Evolutionary conservation across 2,329 filamentous ascomycete genomes (phyloP).

Genomic region (Ophiostoma piceae): DNA sequence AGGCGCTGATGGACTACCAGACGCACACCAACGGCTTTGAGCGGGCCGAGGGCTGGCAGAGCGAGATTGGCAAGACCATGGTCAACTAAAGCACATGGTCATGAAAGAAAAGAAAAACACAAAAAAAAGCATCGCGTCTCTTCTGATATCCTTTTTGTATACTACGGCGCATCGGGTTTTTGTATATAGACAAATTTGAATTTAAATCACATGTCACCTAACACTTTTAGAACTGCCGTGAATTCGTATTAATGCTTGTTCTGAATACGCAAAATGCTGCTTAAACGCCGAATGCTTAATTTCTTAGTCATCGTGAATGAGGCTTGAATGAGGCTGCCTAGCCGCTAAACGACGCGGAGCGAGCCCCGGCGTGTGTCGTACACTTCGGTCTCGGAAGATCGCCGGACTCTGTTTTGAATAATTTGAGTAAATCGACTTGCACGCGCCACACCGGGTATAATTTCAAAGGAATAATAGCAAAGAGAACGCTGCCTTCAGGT

Average conservation of each 20-base stretch:
- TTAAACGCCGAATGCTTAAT: background rate
- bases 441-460: background rate
- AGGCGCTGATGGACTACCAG: slow-evolving; percentile 73
- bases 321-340: background rate
- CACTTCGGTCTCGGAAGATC: background rate
- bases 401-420: background rate
- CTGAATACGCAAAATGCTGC: background rate
- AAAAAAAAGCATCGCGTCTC: background rate
- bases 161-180: background rate
- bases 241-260: background rate
- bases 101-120: background rate
- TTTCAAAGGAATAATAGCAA: too few relatives aligned
- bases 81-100: slow-evolving; percentile 20
- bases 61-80: slow-evolving; percentile 81
- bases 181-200: background rate
- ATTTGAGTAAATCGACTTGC: background rate
- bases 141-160: background rate
- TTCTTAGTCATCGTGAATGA: background rate
- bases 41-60: slow-evolving; percentile 70
- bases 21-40: slow-evolving; percentile 72
- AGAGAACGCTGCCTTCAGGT: background rate
- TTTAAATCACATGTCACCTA: background rate
- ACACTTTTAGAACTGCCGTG: background rate
- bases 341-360: background rate
- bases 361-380: background rate